Evolutionary conservation across 345 rosid genomes (phyloP).

Genomic region (Syzygium oleosum): DNA sequence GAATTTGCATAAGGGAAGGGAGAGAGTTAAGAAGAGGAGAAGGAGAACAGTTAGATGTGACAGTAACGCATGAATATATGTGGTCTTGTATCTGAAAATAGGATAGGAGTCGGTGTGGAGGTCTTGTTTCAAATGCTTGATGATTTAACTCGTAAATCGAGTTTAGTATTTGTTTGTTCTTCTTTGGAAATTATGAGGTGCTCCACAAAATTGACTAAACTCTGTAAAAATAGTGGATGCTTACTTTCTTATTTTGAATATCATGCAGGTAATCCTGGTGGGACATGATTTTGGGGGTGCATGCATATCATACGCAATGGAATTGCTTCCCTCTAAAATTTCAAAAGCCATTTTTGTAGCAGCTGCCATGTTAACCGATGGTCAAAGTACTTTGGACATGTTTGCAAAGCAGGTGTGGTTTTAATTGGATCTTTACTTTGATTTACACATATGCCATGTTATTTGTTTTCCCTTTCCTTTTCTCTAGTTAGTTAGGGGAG

Average conservation of each 20-base stretch:
- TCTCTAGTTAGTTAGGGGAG: background rate
- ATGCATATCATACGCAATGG: constrained; percentile 81
- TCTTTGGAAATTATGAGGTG: background rate
- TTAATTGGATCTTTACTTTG: background rate
- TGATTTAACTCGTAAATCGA: background rate
- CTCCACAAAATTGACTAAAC: background rate
- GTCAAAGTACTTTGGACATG: constrained; percentile 71
- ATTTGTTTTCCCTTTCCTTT: background rate
- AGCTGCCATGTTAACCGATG: constrained; percentile 71
- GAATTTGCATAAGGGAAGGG: background rate
- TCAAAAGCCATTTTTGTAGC: constrained; percentile 74
- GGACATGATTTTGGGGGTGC: constrained; percentile 98
- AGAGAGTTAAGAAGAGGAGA: background rate
- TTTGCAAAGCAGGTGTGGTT: constrained; percentile 60
- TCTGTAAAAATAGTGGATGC: background rate
- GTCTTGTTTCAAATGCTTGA: background rate
- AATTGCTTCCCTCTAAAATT: constrained; percentile 61
- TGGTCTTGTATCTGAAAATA: background rate
- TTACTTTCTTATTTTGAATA: background rate
- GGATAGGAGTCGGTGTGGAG: background rate
- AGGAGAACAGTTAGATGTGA: background rate
- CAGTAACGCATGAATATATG: background rate
- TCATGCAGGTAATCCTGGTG: constrained; percentile 74
- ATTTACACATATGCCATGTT: background rate
- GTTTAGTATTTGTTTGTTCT: background rate